phyloP scores from a whole-genome alignment of 2,329 filamentous ascomycete species.

The Aspergillus eucalypticola region DNA sequence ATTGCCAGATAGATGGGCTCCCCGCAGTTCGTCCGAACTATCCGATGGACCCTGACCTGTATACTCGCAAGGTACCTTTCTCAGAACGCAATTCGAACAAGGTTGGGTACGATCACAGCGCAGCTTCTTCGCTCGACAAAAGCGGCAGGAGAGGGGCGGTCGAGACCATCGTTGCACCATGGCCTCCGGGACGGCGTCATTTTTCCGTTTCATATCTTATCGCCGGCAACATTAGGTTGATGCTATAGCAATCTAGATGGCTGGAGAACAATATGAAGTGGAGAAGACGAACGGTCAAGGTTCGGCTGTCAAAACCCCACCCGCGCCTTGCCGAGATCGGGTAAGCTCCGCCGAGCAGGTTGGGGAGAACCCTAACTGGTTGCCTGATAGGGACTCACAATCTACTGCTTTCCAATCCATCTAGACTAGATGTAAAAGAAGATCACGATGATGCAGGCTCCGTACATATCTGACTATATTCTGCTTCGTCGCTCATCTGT shows the following conservation, averaged over 20 bases:
- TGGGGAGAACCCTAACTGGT: neutral
- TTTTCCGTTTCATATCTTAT: slow-evolving; percentile 5
- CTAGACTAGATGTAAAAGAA: no score
- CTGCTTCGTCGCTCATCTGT: no score
- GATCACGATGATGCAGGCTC: no score
- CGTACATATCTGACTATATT: no score
- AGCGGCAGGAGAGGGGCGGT: slow-evolving; percentile 21
- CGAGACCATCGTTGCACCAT: slow-evolving; percentile 13
- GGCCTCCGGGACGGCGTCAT: neutral
- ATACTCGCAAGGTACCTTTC: slow-evolving; percentile 23
- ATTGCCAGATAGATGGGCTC: neutral
- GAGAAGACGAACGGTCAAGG: neutral
- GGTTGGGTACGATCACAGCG: slow-evolving; percentile 26
- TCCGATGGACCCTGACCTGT: slow-evolving; percentile 1
- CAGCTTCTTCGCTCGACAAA: slow-evolving; percentile 26
- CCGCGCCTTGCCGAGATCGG: neutral
- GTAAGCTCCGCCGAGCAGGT: neutral
- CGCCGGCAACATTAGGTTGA: neutral
- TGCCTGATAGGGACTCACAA: neutral
- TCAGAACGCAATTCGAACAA: slow-evolving; percentile 24
- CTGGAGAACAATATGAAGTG: neutral
- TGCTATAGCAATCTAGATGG: neutral
- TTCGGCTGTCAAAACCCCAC: neutral
- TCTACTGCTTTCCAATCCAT: no score
- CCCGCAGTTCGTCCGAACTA: neutral